Evolutionary conservation across 805 yeast species (phyloP), one percentile per base, ranked within the genome.

Genomic region (Teunomyces tritomae): DNA sequence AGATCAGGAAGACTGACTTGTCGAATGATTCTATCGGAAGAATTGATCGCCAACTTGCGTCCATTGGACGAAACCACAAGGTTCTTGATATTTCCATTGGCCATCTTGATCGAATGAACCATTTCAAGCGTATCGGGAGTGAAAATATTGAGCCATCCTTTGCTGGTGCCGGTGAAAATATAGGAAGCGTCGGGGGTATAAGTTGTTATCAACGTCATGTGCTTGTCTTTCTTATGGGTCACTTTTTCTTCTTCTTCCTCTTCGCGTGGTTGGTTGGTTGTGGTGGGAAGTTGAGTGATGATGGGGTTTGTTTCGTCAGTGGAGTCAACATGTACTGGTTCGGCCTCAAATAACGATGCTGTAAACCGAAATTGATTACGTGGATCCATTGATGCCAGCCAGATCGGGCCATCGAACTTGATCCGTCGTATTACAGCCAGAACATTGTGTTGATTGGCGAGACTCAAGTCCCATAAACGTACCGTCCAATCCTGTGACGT

Each of bases 401-500:
- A 87, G 2, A 88, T 76, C 1, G 95, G 89, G 0, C 86, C 80
- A 45, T 83, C 85, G 55, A 88, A 83, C 41, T 70, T 67, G 42
- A 78, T 68, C 3, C 63, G 71, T 49, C 76, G 70, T 39, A 73
- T 59, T 44, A 79, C 71, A 42, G 71, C 62, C 45, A 49, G 52
- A 30, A 47, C n/a, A 17, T 43, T 45, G 29, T 44, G 50, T 5
- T 43, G 16, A 45, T 70, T 65, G 39, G 59, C 64, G 37, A 49
- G 47, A 24, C 64, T 53, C 51, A 91, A 64, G 66, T 89, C 96
- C 96, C 97, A 91, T 28, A 90, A 59, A 43, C 85, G 80, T 36
- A 85, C 79, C 44, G 74, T 76, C 94, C 96, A 90, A 63, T 92
- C 97, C 56, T 89, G 80, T 0, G 91, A 81, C 10, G 89, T 73